phyloP scores from a whole-genome alignment of 176 grass and related monocot species.

The Stipa capillata region DNA sequence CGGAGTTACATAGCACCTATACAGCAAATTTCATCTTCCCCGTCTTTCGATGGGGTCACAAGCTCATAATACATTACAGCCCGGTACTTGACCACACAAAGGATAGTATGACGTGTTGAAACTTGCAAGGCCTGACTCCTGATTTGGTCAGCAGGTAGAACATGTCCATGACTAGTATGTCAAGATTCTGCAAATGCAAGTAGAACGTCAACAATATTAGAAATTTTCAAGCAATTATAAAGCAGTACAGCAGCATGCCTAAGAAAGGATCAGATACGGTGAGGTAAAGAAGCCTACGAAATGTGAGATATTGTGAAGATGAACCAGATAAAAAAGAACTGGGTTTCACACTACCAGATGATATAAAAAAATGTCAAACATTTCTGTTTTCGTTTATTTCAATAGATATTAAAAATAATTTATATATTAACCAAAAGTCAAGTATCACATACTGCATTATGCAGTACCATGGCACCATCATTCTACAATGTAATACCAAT shows the following conservation, averaged over 20 bases:
- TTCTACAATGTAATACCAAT: background rate
- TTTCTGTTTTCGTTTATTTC: background rate
- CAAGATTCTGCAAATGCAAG: background rate
- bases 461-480: background rate
- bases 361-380: background rate
- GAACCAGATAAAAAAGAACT: background rate
- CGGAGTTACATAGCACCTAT: background rate
- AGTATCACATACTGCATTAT: background rate
- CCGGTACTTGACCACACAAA: background rate
- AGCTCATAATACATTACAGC: background rate
- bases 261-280: background rate
- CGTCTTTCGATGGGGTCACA: background rate
- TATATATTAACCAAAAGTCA: background rate
- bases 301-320: background rate
- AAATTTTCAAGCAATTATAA: background rate
- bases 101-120: background rate
- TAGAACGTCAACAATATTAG: background rate
- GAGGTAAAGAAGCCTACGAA: background rate
- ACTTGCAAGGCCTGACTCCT: background rate
- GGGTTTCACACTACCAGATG: background rate
- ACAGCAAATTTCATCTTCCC: background rate
- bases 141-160: background rate
- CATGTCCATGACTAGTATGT: background rate
- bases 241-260: background rate
- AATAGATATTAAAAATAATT: no score